phyloP scores from a whole-genome alignment of 2,329 filamentous ascomycete genomes.

The Myrmaecium sp. region DNA sequence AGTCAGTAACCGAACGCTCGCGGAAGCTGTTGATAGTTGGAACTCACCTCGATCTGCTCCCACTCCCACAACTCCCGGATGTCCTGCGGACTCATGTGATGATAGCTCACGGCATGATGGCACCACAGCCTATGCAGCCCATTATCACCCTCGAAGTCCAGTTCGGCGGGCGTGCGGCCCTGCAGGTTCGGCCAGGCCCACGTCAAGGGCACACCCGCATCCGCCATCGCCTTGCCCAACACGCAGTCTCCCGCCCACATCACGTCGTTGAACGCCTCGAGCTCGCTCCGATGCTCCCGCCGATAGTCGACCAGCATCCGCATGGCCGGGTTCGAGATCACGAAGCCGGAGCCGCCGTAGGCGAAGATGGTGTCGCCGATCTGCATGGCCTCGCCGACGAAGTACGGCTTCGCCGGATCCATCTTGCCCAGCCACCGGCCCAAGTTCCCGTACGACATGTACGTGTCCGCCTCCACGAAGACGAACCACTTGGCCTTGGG shows the following conservation, averaged over 20 bases:
- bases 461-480: conserved; percentile 44
- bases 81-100: conserved; percentile 28
- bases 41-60: conserved; percentile 15
- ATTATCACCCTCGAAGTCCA: conserved; percentile 7
- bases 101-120: conserved; percentile 32
- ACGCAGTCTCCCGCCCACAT: conserved; percentile 36
- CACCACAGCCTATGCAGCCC: conserved; percentile 27
- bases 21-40: background rate
- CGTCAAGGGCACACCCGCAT: conserved; percentile 28
- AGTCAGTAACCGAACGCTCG: background rate
- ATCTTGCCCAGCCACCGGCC: conserved; percentile 35
- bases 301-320: conserved; percentile 27
- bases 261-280: conserved; percentile 27
- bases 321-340: conserved; percentile 34
- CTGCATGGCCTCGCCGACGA: conserved; percentile 37
- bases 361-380: conserved; percentile 34
- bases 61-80: conserved; percentile 28
- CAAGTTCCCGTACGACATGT: conserved; percentile 36
- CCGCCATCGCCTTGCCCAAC: conserved; percentile 28
- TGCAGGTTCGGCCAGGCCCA: conserved; percentile 33
- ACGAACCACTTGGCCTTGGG: conserved; percentile 39
- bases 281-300: conserved; percentile 21
- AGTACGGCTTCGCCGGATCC: conserved; percentile 30
- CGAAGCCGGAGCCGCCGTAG: conserved; percentile 36
- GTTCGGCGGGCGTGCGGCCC: conserved; percentile 24